Base-by-base conservation (phyloP, 345 rosid genomes). In the Rubroshorea leprosula region DNA sequence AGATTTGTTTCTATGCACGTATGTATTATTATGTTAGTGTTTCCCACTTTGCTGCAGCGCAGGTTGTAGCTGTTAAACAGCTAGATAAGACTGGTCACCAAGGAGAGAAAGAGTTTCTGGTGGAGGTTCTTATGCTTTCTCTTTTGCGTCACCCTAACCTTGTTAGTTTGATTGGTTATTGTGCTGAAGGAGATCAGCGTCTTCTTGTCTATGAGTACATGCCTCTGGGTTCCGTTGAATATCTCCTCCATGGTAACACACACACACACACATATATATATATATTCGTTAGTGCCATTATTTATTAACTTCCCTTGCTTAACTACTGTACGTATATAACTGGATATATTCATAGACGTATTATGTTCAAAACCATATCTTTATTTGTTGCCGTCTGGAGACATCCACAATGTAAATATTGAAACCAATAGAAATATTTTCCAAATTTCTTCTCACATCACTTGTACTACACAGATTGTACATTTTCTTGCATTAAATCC, bases 81-180 rank as follows among this genome's bases (percentile, higher is more conserved):
- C 84, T 83, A 48, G 90, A 90, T 64, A 53, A 63, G 5, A 60
- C 66, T 12, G 82, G 96, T 50, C 41, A 23, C 35, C 97, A 90
- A 83, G 96, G 96, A 38, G 94, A 90, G 21, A 82, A 76, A 57
- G 94, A 90, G 74, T 87, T 85, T 63, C 80, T 85, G 15, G 91
- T 83, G 43, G 96, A 90, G 75, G 89, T 87, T 63, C 82, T 87
- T 48, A 90, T 87, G 96, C 94, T 90, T 47, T 83, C 91, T 31
- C 77, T 73, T 60, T 18, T 82, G 71, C 76, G 73, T 49, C 96
- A 90, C 50, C 79, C 77, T 48, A 82, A 87, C 70, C 87, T 90
- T 15, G 86, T 90, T 60, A 79, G 24, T 21, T 27, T 90, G 74
- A 69, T 83, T 9, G 97, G 96, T 15, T 90, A 76, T 65, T 85